These are phyloP conservation scores for Rhynchosporium agropyri DNA, from an alignment of 2,329 filamentous ascomycete species.

Conservation along the genomic window DNA sequence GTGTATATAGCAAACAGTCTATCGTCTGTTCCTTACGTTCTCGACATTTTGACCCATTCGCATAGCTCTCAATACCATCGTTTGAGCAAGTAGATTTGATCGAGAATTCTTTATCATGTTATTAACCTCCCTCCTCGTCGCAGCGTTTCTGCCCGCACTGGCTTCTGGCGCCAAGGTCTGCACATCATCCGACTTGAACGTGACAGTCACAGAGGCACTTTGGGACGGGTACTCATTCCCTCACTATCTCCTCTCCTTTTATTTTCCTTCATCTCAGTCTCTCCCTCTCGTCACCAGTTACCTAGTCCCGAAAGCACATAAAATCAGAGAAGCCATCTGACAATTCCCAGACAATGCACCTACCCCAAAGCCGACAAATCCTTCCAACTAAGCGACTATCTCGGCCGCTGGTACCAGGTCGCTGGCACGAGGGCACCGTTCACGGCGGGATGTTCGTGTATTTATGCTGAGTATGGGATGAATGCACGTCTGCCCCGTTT, in stretches of 20 bases:
- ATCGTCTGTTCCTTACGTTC: background rate
- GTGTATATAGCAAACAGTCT: no score
- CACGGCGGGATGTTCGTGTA: conserved; percentile 14
- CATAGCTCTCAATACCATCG: no score
- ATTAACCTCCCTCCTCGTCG: conserved; percentile 3
- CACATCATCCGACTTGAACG: conserved; percentile 4
- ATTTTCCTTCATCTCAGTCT: background rate
- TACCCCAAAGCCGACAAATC: conserved; percentile 15
- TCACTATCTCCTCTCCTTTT: background rate
- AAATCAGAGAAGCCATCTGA: background rate
- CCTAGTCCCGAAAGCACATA: background rate
- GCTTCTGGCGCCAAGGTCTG: conserved; percentile 5
- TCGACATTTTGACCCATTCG: no score
- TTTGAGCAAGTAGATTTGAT: no score
- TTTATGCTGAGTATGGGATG: conserved; percentile 12
- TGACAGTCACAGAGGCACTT: conserved; percentile 9
- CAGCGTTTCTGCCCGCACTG: background rate
- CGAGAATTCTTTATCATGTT: conserved; percentile 1
- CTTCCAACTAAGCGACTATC: conserved; percentile 12
- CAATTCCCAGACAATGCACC: conserved; percentile 2
- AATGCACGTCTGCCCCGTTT: background rate
- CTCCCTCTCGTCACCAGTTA: background rate
- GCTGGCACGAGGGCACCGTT: conserved; percentile 13
- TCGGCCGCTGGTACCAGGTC: conserved; percentile 14
- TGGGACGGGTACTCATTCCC: conserved; percentile 15